Evolutionary conservation across 257 asterid species (phyloP).

Genomic region (Coffea eugenioides): DNA sequence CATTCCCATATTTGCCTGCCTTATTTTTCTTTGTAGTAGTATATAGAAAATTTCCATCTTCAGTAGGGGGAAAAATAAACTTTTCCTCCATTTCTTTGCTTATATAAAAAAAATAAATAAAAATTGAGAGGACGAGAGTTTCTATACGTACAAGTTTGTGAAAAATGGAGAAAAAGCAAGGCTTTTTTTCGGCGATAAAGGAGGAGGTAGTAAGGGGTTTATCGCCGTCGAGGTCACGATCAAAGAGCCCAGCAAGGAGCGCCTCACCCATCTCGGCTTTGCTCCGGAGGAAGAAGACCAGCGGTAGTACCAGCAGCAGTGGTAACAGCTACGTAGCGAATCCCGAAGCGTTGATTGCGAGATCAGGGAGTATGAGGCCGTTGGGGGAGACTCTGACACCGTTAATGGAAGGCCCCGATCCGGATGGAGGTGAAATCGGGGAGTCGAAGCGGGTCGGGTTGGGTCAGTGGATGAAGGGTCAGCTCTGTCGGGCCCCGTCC

Average conservation of each 20-base stretch:
- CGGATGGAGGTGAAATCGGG: slow-evolving; percentile 34
- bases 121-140: background rate
- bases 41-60: background rate
- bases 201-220: slow-evolving; percentile 86
- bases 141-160: background rate
- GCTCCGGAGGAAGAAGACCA: slow-evolving; percentile 56
- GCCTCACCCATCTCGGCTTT: slow-evolving; percentile 63
- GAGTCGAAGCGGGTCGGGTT: slow-evolving; percentile 40
- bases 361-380: slow-evolving; percentile 42
- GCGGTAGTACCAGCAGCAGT: slow-evolving; percentile 16
- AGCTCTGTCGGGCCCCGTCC: slow-evolving; percentile 43
- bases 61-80: background rate
- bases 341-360: slow-evolving; percentile 30
- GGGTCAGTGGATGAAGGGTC: slow-evolving; percentile 42
- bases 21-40: background rate
- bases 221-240: slow-evolving; percentile 82
- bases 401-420: slow-evolving; percentile 48
- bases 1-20: background rate
- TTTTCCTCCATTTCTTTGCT: background rate
- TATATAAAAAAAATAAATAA: background rate
- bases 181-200: slow-evolving; percentile 83
- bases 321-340: slow-evolving; percentile 14
- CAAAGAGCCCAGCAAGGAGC: slow-evolving; percentile 69
- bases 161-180: slow-evolving; percentile 79
- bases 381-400: slow-evolving; percentile 41